Percentiles rank a stretch among this genome's conserved stretches.
Conservation (phyloP, 331 rosid species). For the Cucumis variabilis region DNA sequence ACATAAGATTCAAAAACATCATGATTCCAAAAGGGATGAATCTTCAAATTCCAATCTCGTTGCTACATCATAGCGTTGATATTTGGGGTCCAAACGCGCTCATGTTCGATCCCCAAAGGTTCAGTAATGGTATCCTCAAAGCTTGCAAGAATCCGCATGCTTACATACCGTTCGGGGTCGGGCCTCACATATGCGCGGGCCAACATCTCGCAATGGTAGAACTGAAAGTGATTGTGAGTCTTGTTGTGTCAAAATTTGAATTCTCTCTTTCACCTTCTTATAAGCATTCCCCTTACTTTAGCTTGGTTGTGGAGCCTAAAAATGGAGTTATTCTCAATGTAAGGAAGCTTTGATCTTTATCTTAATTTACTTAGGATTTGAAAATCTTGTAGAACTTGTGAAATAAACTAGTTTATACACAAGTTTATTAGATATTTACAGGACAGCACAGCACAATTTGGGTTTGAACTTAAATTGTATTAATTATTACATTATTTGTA, state of each 20-base stretch:
- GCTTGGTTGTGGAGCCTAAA: constrained; percentile 56
- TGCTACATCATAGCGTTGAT: constrained; percentile 47
- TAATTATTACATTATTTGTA: too few relatives aligned
- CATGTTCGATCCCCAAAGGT: constrained; percentile 72
- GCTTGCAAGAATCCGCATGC: constrained; percentile 65
- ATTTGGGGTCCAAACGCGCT: constrained; percentile 66
- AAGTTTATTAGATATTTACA: neutral
- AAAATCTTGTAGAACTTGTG: neutral
- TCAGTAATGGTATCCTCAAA: constrained; percentile 49
- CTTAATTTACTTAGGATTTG: neutral
- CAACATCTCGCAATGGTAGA: constrained; percentile 70
- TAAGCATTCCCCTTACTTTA: constrained; percentile 55
- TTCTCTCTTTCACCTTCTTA: constrained; percentile 57
- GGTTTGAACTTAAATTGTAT: neutral
- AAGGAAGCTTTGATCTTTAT: constrained; percentile 29
- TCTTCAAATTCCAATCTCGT: constrained; percentile 54
- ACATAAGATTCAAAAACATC: constrained; percentile 49
- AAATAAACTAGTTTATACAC: neutral
- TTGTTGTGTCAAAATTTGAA: constrained; percentile 52
- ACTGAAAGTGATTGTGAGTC: constrained; percentile 59
- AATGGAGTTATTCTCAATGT: constrained; percentile 58
- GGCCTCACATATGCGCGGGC: constrained; percentile 63
- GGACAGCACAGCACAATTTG: too few relatives aligned
- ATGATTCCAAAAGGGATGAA: constrained; percentile 59
- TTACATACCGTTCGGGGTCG: constrained; percentile 68